Evolutionary conservation across 2,329 filamentous ascomycete genomes (phyloP).

Genomic region (Leptographium lundbergii): DNA sequence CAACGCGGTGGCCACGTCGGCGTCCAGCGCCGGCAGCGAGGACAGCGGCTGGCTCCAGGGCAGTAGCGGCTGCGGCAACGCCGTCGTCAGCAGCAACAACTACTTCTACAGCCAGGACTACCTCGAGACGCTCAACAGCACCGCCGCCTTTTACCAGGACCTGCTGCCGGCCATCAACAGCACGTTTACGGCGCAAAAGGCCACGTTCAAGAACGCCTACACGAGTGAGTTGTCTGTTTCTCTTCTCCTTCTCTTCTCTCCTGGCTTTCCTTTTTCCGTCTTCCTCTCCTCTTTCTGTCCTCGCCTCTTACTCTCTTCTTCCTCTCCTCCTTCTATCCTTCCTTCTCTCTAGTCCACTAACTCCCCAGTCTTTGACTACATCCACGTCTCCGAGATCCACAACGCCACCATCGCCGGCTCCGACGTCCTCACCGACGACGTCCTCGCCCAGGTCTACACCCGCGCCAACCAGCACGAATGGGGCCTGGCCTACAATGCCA

Average conservation of each 20-base stretch:
- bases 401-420: constrained; percentile 45
- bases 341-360: not conserved
- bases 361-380: constrained; percentile 40
- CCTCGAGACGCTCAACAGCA: constrained; percentile 28
- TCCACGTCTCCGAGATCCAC: constrained; percentile 49
- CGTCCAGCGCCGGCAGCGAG: constrained; percentile 42
- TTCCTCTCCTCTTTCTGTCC: not conserved
- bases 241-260: not conserved
- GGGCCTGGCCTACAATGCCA: constrained; percentile 68
- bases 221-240: constrained; percentile 31
- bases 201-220: constrained; percentile 48
- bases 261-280: not conserved
- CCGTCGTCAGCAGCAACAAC: constrained; percentile 39
- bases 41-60: constrained; percentile 47
- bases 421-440: constrained; percentile 45
- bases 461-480: constrained; percentile 73
- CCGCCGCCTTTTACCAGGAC: constrained; percentile 45
- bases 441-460: constrained; percentile 51
- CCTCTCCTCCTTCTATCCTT: no score
- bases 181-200: constrained; percentile 31
- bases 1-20: constrained; percentile 41
- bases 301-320: not conserved
- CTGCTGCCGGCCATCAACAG: constrained; percentile 42
- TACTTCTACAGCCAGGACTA: constrained; percentile 40
- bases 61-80: constrained; percentile 41